phyloP scores from a whole-genome alignment of 108 stramenopile species.

The Poteriospumella lacustris region DNA sequence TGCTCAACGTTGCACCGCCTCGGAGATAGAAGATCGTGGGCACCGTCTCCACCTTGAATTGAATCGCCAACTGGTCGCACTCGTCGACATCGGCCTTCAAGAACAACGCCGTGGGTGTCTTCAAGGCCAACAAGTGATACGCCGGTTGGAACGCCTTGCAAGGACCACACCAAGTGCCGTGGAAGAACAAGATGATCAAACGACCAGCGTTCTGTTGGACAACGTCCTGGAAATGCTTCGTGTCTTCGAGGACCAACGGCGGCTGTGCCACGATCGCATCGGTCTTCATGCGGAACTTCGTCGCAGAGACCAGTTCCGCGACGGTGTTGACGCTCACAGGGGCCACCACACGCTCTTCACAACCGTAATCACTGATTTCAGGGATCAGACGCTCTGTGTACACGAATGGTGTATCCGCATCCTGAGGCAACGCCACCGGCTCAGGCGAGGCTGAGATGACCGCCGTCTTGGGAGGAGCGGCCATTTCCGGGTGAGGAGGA shows the following conservation, averaged over 20 bases:
- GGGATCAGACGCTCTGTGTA: background rate
- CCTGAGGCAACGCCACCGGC: background rate
- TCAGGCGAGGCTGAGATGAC: background rate
- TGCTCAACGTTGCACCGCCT: background rate
- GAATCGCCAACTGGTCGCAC: conserved; percentile 23
- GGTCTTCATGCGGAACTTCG: background rate
- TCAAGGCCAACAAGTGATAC: background rate
- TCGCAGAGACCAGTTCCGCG: conserved; percentile 12
- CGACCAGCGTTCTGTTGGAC: conserved; percentile 18
- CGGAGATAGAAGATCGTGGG: conserved; percentile 25
- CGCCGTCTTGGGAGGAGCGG: conserved; percentile 3
- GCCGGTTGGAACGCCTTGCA: conserved; percentile 31
- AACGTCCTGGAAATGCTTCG: conserved; percentile 30
- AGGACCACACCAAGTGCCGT: conserved; percentile 30
- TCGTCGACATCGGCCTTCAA: conserved; percentile 34
- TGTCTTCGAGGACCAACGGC: conserved; percentile 29
- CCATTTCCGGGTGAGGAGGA: conserved; percentile 26
- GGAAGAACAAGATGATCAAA: conserved; percentile 22
- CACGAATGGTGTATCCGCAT: background rate
- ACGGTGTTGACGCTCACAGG: conserved; percentile 6
- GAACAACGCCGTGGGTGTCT: conserved; percentile 19
- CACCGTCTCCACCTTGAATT: conserved; percentile 23
- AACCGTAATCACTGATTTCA: conserved; percentile 25
- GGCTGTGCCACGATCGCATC: background rate
- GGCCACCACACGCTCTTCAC: conserved; percentile 22